Percentiles rank a stretch among this genome's conserved stretches.
These are phyloP conservation scores for Speleostelium caveatum DNA, from an alignment of 78 protist genomes.

Conservation along the genomic window DNA sequence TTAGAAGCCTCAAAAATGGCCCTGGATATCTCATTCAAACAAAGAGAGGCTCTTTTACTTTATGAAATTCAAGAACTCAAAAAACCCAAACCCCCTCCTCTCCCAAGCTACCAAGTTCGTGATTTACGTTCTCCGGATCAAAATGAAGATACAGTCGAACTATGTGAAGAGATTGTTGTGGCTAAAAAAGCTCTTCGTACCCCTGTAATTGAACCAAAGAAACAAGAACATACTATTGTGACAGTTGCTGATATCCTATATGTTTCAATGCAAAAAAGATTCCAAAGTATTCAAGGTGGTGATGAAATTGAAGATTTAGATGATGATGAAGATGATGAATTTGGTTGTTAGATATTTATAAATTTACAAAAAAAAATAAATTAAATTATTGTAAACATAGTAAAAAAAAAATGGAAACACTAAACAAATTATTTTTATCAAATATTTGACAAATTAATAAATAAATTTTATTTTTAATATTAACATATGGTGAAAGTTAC, in stretches of 20 bases:
- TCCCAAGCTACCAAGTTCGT: slow-evolving; percentile 19
- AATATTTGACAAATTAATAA: too few relatives aligned
- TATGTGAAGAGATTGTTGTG: neutral
- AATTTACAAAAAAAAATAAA: too few relatives aligned
- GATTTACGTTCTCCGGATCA: neutral
- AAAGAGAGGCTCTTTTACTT: slow-evolving; percentile 21
- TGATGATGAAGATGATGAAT: slow-evolving; percentile 40
- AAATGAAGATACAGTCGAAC: neutral
- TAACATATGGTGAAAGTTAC: too few relatives aligned
- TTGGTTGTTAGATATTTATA: neutral
- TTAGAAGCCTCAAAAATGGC: slow-evolving; percentile 13
- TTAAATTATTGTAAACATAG: too few relatives aligned
- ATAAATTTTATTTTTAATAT: too few relatives aligned
- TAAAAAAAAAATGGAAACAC: too few relatives aligned
- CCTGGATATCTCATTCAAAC: neutral
- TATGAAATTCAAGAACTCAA: slow-evolving; percentile 59
- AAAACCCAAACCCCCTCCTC: slow-evolving; percentile 75
- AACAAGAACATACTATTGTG: slow-evolving; percentile 51
- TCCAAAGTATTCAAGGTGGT: slow-evolving; percentile 39
- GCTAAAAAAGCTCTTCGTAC: slow-evolving; percentile 25
- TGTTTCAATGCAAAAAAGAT: slow-evolving; percentile 72
- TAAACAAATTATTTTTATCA: too few relatives aligned
- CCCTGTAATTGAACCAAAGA: slow-evolving; percentile 20
- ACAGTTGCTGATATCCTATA: slow-evolving; percentile 63
- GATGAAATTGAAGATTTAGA: slow-evolving; percentile 32